phyloP scores from a whole-genome alignment of 306 rosid species.

The Crotalaria pallida region DNA sequence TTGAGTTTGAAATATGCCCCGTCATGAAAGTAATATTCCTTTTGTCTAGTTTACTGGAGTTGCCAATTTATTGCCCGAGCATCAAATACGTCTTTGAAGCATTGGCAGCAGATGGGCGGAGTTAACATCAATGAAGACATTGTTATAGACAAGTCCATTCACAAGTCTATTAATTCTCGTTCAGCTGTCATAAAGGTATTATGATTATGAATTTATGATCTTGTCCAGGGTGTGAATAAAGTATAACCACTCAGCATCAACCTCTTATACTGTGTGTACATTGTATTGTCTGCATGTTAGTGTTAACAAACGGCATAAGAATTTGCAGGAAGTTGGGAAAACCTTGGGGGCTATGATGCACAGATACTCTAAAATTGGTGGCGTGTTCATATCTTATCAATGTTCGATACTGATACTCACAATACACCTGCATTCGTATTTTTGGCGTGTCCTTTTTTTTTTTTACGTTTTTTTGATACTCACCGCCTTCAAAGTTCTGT shows the following conservation, averaged over 20 bases:
- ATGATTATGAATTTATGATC: slow-evolving; percentile 13
- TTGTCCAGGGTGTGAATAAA: not conserved
- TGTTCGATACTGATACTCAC: too few species aligned
- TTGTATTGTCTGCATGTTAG: slow-evolving; percentile 2
- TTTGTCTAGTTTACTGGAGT: slow-evolving; percentile 81
- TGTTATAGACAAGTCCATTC: slow-evolving; percentile 82
- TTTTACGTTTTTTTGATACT: too few species aligned
- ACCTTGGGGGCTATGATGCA: too few species aligned
- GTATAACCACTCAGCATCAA: not conserved
- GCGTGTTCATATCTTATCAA: too few species aligned
- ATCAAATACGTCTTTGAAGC: slow-evolving; percentile 74
- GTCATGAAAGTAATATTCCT: slow-evolving; percentile 9
- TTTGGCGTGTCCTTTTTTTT: too few species aligned
- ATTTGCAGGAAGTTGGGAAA: not conserved
- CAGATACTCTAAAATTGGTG: too few species aligned
- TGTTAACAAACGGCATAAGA: not conserved
- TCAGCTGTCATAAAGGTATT: slow-evolving; percentile 65
- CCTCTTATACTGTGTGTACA: not conserved
- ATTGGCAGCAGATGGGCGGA: slow-evolving; percentile 97
- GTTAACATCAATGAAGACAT: slow-evolving; percentile 72
- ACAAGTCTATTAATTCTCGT: slow-evolving; percentile 69
- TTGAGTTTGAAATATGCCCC: not conserved
- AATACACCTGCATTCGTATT: too few species aligned
- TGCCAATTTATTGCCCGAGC: slow-evolving; percentile 86
- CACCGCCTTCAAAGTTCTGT: too few species aligned